A percentile compares a stretch with the other conserved stretches of the same genome.
phyloP scores from a whole-genome alignment of 148 eudicot genomes.

The Nyssa sinensis region DNA sequence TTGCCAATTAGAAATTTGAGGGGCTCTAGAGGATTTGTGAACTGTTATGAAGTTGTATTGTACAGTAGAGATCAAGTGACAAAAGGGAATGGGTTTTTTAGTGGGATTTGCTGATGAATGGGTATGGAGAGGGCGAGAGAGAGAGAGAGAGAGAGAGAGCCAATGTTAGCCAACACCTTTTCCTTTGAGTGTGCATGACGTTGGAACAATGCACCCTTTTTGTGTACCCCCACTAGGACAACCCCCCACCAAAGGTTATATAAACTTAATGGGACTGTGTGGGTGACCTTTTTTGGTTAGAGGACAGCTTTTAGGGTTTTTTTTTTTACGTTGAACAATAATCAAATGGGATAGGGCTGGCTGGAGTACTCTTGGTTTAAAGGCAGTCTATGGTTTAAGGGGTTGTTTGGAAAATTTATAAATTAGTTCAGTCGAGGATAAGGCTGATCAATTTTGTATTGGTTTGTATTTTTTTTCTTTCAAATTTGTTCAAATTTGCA shows the following conservation, averaged over 20 bases:
- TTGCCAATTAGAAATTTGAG: neutral
- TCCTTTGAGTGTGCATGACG: constrained; percentile 2
- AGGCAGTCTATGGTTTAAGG: neutral
- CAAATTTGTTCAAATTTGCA: no score
- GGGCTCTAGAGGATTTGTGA: neutral
- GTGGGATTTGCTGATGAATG: neutral
- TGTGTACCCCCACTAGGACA: neutral
- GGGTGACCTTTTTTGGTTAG: neutral
- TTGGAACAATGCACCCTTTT: neutral
- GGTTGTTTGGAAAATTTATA: neutral
- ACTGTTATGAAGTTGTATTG: neutral
- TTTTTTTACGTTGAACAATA: neutral
- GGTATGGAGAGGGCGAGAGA: no score
- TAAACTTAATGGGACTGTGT: neutral
- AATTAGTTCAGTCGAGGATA: neutral
- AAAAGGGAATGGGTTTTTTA: neutral
- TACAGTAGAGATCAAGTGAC: neutral
- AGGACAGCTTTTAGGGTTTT: neutral
- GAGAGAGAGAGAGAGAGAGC: no score
- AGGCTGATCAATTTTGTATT: neutral
- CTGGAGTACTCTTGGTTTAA: neutral
- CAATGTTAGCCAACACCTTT: neutral
- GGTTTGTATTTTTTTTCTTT: no score
- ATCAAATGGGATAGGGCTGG: neutral
- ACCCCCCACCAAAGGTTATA: neutral